Percentiles rank a stretch among this genome's conserved stretches.
Conservation (phyloP, 208 protist species). For the Naegleria lovaniensis region DNA sequence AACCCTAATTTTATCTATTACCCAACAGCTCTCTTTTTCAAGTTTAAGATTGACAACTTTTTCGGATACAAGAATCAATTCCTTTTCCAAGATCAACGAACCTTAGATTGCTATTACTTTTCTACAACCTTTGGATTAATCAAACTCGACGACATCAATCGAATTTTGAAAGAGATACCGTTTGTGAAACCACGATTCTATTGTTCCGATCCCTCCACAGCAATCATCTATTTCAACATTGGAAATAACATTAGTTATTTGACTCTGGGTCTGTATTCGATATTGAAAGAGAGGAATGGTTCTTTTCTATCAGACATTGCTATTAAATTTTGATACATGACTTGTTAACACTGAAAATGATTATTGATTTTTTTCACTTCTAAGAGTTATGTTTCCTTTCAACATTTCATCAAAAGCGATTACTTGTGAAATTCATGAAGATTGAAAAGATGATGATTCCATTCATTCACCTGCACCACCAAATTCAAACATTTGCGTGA, state of each 20-base stretch:
- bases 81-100: background rate
- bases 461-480: too few relatives aligned
- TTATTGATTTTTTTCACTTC: too few relatives aligned
- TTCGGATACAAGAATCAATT: background rate
- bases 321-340: too few relatives aligned
- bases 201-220: background rate
- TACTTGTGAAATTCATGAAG: too few relatives aligned
- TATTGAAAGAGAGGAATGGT: too few relatives aligned
- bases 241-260: background rate
- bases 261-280: too few relatives aligned
- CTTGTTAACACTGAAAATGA: too few relatives aligned
- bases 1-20: background rate
- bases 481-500: too few relatives aligned
- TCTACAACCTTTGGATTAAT: background rate
- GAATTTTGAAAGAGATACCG: background rate
- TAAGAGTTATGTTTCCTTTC: too few relatives aligned
- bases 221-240: background rate
- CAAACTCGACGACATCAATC: background rate
- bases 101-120: background rate
- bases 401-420: too few relatives aligned
- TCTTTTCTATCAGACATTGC: too few relatives aligned
- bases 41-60: background rate
- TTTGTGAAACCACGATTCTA: background rate
- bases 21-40: background rate
- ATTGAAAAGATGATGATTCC: too few relatives aligned